Base-by-base conservation (phyloP, 805 yeast genomes). In the Yamadazyma sp. region DNA sequence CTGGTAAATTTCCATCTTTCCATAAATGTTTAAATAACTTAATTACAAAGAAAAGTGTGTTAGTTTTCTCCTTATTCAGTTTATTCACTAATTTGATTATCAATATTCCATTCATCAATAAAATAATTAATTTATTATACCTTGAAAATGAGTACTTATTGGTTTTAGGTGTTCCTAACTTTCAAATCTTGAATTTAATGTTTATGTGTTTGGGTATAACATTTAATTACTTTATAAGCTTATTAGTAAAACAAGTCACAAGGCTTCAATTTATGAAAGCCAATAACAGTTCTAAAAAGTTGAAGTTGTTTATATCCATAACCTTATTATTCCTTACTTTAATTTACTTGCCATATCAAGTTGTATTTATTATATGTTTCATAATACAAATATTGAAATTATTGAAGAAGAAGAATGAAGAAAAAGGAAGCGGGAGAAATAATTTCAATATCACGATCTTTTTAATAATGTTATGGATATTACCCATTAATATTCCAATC, bases 401-500 rank as follows among this genome's bases (percentile, higher is more conserved):
- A 21, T 30, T 81, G 3, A 70, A 67, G n/a, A 35, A 31, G 7
- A 58, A 73, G 39, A 60, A 63, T 44, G n/a, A n/a, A n/a, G n/a
- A n/a, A n/a, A n/a, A n/a, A n/a, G n/a, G n/a, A n/a, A n/a, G n/a
- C n/a, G n/a, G n/a, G n/a, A n/a, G n/a, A n/a, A n/a, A n/a, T n/a
- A 82, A 84, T 47, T 86, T 73, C 55, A 78, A 81, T 42, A 39
- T 76, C n/a, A 71, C 89, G 1, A 42, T 86, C 2, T 54, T 84
- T 19, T 58, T 86, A 51, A 48, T 87, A 36, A 75, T 87, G 82
- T 42, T 85, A 7, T 83, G 95, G 83, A 69, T 86, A 7, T 58
- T 86, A 4, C 95, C 95, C 0, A 77, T 87, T 14, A 83, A 83
- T 48, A 64, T 80, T 1, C 96, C 96, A 0, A 78, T 84, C 1